These are phyloP conservation scores for Neurospora cerealis DNA, from an alignment of 495 filamentous ascomycete genomes.

Conservation along the genomic window DNA sequence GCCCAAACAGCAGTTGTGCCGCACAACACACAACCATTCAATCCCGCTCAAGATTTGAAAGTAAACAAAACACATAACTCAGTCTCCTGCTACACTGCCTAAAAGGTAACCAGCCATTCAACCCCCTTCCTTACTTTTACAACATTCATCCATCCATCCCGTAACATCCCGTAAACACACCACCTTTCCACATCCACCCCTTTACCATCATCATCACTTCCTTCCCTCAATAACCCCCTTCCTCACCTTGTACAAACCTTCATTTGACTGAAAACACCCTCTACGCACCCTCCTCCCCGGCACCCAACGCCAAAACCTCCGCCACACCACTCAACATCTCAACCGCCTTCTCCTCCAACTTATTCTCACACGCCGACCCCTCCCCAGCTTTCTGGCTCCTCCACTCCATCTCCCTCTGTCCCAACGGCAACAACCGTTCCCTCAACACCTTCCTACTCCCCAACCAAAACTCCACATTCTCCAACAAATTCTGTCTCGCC, in stretches of 20 bases:
- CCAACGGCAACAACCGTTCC: conserved; percentile 60
- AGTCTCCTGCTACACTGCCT: not conserved
- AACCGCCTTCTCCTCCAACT: conserved; percentile 65
- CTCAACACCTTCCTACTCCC: conserved; percentile 49
- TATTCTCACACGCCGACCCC: conserved; percentile 39
- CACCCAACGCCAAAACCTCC: conserved; percentile 38
- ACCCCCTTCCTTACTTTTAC: not conserved
- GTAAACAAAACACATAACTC: not conserved
- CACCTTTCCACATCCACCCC: not conserved
- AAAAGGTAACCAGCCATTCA: not conserved
- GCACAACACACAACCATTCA: not conserved
- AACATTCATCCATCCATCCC: not conserved
- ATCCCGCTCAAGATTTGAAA: not conserved
- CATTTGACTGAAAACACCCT: too few relatives aligned
- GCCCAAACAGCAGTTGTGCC: not conserved
- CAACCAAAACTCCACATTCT: conserved; percentile 71
- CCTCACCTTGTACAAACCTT: too few relatives aligned
- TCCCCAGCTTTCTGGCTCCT: conserved; percentile 26
- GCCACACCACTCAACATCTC: conserved; percentile 48
- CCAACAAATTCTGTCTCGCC: conserved; percentile 41
- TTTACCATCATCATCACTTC: not conserved
- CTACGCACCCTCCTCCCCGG: conserved; percentile 24
- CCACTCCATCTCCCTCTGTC: conserved; percentile 58
- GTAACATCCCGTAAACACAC: not conserved
- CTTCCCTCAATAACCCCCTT: not conserved